Percentiles rank a stretch among this genome's conserved stretches.
These are phyloP conservation scores for Amanita jacksonii DNA, from an alignment of 768 basidiomycete species.

Conservation along the genomic window DNA sequence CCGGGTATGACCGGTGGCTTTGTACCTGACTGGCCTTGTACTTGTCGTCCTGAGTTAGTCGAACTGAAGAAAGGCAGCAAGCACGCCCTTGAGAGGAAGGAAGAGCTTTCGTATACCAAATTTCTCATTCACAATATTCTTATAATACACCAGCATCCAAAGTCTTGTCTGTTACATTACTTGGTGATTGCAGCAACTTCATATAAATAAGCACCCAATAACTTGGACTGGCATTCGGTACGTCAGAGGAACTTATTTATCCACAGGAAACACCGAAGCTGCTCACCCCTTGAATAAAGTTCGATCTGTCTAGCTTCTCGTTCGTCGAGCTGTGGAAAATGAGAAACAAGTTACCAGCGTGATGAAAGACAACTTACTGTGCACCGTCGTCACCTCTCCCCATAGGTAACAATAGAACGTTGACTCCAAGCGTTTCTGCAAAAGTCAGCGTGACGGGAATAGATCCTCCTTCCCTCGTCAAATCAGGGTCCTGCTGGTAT, in stretches of 20 bases:
- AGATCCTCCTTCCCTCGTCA: slow-evolving; percentile 88
- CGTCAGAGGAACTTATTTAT: neutral
- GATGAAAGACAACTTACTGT: slow-evolving; percentile 44
- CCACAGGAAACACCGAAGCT: neutral
- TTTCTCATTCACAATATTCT: too few species aligned
- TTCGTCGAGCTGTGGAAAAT: slow-evolving; percentile 62
- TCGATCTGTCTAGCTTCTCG: slow-evolving; percentile 87
- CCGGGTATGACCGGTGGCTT: too few species aligned
- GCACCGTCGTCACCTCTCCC: slow-evolving; percentile 93
- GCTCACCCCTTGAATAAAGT: slow-evolving; percentile 80
- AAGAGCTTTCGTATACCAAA: too few species aligned
- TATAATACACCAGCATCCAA: too few species aligned
- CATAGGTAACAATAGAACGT: slow-evolving; percentile 86
- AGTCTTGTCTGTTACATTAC: slow-evolving; percentile 3
- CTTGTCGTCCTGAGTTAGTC: too few species aligned
- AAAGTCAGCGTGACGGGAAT: slow-evolving; percentile 93
- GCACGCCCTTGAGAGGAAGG: too few species aligned
- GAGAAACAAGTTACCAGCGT: neutral
- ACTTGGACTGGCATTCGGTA: slow-evolving; percentile 41
- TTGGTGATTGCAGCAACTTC: slow-evolving; percentile 40
- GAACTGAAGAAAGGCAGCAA: too few species aligned
- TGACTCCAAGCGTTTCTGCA: slow-evolving; percentile 78
- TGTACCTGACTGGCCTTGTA: too few species aligned
- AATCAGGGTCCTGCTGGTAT: slow-evolving; percentile 69
- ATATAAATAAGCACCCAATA: slow-evolving; percentile 75